A percentile compares a stretch with the other conserved stretches of the same genome.
These are phyloP conservation scores for Phoma sp. DNA, from an alignment of 2,329 filamentous ascomycete genomes.

Conservation along the genomic window DNA sequence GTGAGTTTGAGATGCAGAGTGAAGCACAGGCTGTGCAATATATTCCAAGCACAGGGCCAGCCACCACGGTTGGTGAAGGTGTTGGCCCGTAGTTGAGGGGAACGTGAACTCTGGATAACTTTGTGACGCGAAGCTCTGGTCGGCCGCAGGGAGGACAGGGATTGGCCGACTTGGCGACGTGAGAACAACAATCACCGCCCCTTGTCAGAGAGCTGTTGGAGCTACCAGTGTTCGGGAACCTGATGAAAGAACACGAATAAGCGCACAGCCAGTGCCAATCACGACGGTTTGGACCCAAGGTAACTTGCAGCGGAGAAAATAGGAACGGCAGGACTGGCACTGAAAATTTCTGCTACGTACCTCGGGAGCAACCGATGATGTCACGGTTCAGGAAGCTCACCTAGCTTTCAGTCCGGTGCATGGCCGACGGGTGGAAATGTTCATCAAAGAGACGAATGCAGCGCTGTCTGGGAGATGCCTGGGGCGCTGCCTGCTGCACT, in stretches of 20 bases:
- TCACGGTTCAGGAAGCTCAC: constrained; percentile 32
- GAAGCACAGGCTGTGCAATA: constrained; percentile 17
- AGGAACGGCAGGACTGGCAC: constrained; percentile 16
- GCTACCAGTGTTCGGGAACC: constrained; percentile 10
- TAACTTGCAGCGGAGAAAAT: constrained; percentile 15
- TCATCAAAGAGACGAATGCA: constrained; percentile 11
- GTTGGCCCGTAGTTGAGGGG: constrained; percentile 28
- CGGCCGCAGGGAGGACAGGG: constrained; percentile 24
- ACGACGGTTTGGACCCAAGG: constrained; percentile 9
- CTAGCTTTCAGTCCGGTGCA: constrained; percentile 20
- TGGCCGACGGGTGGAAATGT: constrained; percentile 8
- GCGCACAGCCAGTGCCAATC: constrained; percentile 17
- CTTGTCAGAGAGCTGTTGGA: constrained; percentile 19
- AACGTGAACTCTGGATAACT: constrained; percentile 33
- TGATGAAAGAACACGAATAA: constrained; percentile 19
- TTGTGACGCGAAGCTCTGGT: constrained; percentile 42
- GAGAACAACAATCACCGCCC: constrained; percentile 27
- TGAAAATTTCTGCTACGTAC: constrained; percentile 30
- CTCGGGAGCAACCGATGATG: constrained; percentile 37
- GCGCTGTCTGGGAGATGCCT: constrained; percentile 9
- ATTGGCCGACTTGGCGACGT: constrained; percentile 25
- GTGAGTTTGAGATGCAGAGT: constrained; percentile 11
- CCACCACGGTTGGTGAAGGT: constrained; percentile 37
- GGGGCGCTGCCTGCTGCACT: constrained; percentile 9
- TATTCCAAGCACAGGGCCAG: constrained; percentile 23